These are phyloP conservation scores for Pugionium dolabratum DNA, from an alignment of 345 rosid species.

Conservation along the genomic window DNA sequence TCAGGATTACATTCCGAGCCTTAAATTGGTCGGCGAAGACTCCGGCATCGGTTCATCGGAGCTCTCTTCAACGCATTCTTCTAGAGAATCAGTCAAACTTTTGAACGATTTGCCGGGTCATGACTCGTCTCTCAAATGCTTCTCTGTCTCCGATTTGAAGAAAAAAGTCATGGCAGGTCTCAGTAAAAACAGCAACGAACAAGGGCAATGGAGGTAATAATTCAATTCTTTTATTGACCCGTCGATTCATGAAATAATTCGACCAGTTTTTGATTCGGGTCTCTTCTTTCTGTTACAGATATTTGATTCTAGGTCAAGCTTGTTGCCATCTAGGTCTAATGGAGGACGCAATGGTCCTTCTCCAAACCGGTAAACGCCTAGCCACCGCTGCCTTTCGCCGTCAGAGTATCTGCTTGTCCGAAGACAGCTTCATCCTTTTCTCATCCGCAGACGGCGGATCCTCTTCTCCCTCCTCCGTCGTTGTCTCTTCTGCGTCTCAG, in stretches of 20 bases:
- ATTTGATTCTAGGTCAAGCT: slow-evolving; percentile 84
- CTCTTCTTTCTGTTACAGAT: slow-evolving; percentile 50
- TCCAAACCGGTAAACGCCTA: slow-evolving; percentile 93
- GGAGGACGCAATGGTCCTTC: slow-evolving; percentile 98
- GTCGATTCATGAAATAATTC: background rate
- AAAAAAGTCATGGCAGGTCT: slow-evolving; percentile 89
- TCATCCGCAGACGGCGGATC: slow-evolving; percentile 32
- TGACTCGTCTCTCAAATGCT: slow-evolving; percentile 72
- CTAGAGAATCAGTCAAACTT: slow-evolving; percentile 55
- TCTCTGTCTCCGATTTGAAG: slow-evolving; percentile 87
- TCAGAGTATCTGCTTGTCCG: slow-evolving; percentile 78
- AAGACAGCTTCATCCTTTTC: slow-evolving; percentile 78
- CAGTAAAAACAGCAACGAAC: slow-evolving; percentile 65
- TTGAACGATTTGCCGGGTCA: slow-evolving; percentile 50
- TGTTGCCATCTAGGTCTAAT: slow-evolving; percentile 91
- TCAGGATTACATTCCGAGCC: slow-evolving; percentile 59
- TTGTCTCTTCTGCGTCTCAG: slow-evolving; percentile 52
- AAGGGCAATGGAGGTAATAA: slow-evolving; percentile 92
- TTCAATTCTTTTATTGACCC: background rate
- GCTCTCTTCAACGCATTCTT: slow-evolving; percentile 34
- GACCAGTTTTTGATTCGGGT: slow-evolving; percentile 37
- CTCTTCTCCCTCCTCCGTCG: slow-evolving; percentile 33
- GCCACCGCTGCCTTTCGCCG: slow-evolving; percentile 98
- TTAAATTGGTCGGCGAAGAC: slow-evolving; percentile 34
- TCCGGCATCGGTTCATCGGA: slow-evolving; percentile 38